These are phyloP conservation scores for Paramecium pentaurelia DNA, from an alignment of 73 alveolate species.

Conservation along the genomic window DNA sequence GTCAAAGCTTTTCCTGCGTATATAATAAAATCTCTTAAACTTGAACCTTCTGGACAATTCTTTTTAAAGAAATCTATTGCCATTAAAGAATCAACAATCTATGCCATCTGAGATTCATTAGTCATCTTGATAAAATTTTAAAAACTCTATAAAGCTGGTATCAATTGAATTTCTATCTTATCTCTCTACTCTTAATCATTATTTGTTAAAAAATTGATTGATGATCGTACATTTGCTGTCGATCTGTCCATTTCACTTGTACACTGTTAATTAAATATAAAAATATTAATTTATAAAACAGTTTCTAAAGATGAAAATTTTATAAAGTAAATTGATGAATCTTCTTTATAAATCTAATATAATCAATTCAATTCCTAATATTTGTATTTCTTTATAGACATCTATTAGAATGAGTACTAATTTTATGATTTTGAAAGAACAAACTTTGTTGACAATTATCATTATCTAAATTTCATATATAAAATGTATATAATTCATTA, in stretches of 20 bases:
- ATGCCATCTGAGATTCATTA: neutral
- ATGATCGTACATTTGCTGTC: neutral
- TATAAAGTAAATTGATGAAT: too few species aligned
- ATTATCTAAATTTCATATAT: too few species aligned
- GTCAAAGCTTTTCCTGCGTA: neutral
- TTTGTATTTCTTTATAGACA: neutral
- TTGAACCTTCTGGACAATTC: constrained; percentile 1
- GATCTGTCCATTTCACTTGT: neutral
- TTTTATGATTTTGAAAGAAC: neutral
- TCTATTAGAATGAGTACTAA: neutral
- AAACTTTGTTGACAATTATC: neutral
- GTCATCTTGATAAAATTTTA: neutral
- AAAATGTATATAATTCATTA: too few species aligned
- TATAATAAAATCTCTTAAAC: neutral
- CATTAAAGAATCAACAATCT: neutral
- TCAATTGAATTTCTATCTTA: neutral
- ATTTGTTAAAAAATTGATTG: neutral
- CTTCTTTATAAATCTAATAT: too few species aligned
- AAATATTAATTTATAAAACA: neutral
- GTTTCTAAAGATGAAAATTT: neutral
- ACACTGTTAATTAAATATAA: neutral
- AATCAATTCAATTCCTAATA: neutral
- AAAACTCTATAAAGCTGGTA: neutral
- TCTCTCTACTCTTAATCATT: neutral
- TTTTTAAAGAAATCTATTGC: neutral